Percentiles rank a stretch among this genome's conserved stretches.
Conservation (phyloP, 164 flowering plant species). For the Aristolochia contorta region DNA sequence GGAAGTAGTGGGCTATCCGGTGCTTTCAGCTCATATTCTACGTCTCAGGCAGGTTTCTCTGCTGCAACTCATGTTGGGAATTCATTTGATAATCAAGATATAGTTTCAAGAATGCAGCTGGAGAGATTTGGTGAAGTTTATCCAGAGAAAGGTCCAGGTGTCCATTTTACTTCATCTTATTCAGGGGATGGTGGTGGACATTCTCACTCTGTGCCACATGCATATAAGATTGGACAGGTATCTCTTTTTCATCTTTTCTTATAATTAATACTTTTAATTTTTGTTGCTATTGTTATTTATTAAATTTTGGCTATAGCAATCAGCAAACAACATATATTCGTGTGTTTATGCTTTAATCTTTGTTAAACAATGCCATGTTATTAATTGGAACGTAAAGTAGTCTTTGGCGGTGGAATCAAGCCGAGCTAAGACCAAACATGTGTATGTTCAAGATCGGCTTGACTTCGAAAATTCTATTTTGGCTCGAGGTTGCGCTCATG, state of each 20-base stretch:
- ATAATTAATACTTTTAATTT: not conserved
- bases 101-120: conserved; percentile 17
- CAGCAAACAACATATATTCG: too few species aligned
- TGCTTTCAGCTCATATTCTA: conserved; percentile 29
- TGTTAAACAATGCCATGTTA: too few species aligned
- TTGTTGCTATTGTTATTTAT: too few species aligned
- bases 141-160: conserved; percentile 20
- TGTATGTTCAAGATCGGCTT: too few species aligned
- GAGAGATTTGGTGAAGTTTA: conserved; percentile 25
- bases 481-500: too few species aligned
- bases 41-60: conserved; percentile 32
- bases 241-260: not conserved
- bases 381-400: too few species aligned
- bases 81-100: conserved; percentile 27
- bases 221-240: conserved; percentile 44
- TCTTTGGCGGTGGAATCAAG: too few species aligned
- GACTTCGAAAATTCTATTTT: too few species aligned
- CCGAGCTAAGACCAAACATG: too few species aligned
- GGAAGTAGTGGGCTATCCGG: conserved; percentile 36
- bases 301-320: too few species aligned
- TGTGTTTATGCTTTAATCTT: too few species aligned
- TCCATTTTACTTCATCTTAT: conserved; percentile 18
- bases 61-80: conserved; percentile 20
- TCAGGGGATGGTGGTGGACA: conserved; percentile 38
- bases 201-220: conserved; percentile 21